Evolutionary conservation across 2,329 filamentous ascomycete species (phyloP), one percentile per base, ranked within the genome.

Genomic region (Scorias spongiosa): DNA sequence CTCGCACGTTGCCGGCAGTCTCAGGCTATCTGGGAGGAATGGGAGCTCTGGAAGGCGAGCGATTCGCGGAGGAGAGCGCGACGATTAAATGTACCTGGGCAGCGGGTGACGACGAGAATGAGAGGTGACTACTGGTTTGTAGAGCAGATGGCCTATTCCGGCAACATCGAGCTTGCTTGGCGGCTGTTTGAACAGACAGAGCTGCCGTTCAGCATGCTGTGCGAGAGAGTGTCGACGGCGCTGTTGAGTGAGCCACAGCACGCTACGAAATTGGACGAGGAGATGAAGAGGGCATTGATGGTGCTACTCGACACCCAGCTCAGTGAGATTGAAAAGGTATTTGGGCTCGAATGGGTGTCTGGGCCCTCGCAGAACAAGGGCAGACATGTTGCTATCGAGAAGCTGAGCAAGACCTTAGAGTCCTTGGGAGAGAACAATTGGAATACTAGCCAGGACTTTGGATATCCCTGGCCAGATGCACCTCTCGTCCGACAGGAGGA

Each of bases 111-210:
- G 8, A 56, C 46, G n/a, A 53, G 47, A 29, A 43, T 44, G 18
- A 53, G 58, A 36, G 57, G 59, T 2, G 57, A 60, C 41, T 51
- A 54, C 42, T 60, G 56, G 55, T 63, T 61, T 42, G 29, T 61
- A 9, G 59, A 61, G 48, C 57, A 60, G 43, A 55, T 60, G 49
- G 45, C 51, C 0, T 48, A 49, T 39, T 44, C 55, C 8, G 59
- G 55, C 12, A 58, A 57, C 15, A 39, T 56, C 12, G 39, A 49
- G 29, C 44, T 46, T 30, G 59, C 58, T 2, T 63, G 60, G 60
- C 14, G 47, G 29, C 50, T 61, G 2, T 34, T 61, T 8, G 44
- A 46, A 10, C 54, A 59, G 17, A 51, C 50, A 0, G 47, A 44
- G 0, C 46, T 58, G 2, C 32, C 47, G 1, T 57, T 60, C 38